phyloP scores from a whole-genome alignment of 805 yeast species.

The Candida tibetensis region DNA sequence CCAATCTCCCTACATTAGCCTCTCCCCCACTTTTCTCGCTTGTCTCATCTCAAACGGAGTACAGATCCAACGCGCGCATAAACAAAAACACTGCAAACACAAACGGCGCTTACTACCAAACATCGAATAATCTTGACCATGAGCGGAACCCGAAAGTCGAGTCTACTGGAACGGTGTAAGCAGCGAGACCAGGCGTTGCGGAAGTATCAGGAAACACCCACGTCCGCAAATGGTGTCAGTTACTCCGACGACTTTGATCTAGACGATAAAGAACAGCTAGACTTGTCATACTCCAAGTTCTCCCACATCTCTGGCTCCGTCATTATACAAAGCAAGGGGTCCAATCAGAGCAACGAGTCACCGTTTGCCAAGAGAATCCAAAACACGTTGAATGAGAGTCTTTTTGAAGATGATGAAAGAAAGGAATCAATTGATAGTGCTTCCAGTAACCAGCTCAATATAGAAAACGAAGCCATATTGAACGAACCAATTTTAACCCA shows the following conservation, averaged over 20 bases:
- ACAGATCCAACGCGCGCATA: too few species aligned
- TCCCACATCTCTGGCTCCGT: constrained; percentile 29
- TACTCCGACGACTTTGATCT: constrained; percentile 13
- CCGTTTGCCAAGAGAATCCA: constrained; percentile 33
- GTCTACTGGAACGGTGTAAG: constrained; percentile 3
- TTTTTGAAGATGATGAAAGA: background rate
- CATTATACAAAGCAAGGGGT: constrained; percentile 10
- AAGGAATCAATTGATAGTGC: background rate
- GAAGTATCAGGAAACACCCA: constrained; percentile 17
- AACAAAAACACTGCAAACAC: constrained; percentile 1
- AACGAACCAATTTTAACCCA: background rate
- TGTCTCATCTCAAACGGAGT: too few species aligned
- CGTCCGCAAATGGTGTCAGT: constrained; percentile 9
- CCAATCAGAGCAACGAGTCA: constrained; percentile 13
- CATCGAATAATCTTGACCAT: background rate
- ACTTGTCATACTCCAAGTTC: constrained; percentile 37
- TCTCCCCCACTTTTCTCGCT: too few species aligned
- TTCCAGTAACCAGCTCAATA: background rate
- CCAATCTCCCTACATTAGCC: too few species aligned
- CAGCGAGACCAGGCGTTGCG: constrained; percentile 9
- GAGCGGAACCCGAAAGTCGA: constrained; percentile 1
- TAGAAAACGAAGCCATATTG: background rate
- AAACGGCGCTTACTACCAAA: background rate
- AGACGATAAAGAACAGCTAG: constrained; percentile 17
- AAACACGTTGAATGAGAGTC: constrained; percentile 2